Percentiles rank a stretch among this genome's conserved stretches.
These are phyloP conservation scores for Podospora bellae-mahoneyi DNA, from an alignment of 495 filamentous ascomycete genomes.

Conservation along the genomic window DNA sequence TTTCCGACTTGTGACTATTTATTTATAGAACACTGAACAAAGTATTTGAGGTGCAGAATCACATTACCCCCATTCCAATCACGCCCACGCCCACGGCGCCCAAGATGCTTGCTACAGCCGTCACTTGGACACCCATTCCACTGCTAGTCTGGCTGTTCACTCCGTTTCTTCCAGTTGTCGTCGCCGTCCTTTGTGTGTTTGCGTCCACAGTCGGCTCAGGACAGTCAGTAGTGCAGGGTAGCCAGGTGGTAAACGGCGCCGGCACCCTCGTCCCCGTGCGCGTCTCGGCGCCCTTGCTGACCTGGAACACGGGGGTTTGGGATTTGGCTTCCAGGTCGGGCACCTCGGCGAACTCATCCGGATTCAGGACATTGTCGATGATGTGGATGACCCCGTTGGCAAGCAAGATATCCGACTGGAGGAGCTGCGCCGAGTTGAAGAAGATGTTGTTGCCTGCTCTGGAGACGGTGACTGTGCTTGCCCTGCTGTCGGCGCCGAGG, in stretches of 20 bases:
- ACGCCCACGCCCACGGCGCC: slow-evolving; percentile 10
- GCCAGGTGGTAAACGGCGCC: slow-evolving; percentile 40
- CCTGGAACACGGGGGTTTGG: slow-evolving; percentile 45
- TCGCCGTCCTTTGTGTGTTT: neutral
- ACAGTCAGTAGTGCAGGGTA: slow-evolving; percentile 30
- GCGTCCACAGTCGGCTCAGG: neutral
- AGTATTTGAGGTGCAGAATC: neutral
- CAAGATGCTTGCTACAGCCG: neutral
- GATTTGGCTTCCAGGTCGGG: slow-evolving; percentile 42
- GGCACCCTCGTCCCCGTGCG: slow-evolving; percentile 15
- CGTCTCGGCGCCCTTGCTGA: slow-evolving; percentile 36
- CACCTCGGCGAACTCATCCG: slow-evolving; percentile 42
- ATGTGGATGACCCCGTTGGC: slow-evolving; percentile 66
- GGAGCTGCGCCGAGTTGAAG: slow-evolving; percentile 51
- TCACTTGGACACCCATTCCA: neutral
- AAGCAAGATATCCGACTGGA: slow-evolving; percentile 56
- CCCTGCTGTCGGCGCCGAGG: slow-evolving; percentile 30
- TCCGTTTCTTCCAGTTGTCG: neutral
- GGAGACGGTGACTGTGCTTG: slow-evolving; percentile 9
- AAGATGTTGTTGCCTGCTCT: slow-evolving; percentile 32
- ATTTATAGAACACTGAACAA: neutral
- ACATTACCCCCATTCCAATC: slow-evolving; percentile 3
- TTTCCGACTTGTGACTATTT: neutral
- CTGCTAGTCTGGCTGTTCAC: neutral
- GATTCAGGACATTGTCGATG: slow-evolving; percentile 61